Evolutionary conservation across 2,329 filamentous ascomycete species (phyloP), one percentile per base, ranked within the genome.

Genomic region (Dendryphion nanum): DNA sequence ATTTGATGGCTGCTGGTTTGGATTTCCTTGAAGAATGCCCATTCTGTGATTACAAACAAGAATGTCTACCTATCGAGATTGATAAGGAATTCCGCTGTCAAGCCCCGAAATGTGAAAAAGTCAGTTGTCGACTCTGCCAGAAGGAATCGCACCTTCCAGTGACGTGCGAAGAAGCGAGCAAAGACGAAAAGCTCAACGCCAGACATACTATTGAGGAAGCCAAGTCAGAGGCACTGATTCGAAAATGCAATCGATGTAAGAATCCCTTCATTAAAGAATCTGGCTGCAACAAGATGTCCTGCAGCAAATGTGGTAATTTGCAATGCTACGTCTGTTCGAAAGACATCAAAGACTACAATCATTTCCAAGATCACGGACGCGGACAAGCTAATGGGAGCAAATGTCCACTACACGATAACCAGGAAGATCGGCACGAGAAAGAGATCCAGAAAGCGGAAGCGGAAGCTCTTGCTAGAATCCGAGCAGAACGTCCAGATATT

Each of bases 201-300:
- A 79, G 85, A 13, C 85, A 84, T 46, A 64, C 72, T 3, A 79
- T 94, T 19, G 89, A 95, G 61, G 88, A 95, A 60, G 88, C 87
- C 15, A 91, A 90, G 85, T 88, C 85, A 2, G 75, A 77, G 13
- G 89, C 89, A 2, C 55, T 94, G 49, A 85, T 94, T 37, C 78
- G 89, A 15, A 80, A 72, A 18, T 95, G 89, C 71, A 88, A 87
- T 44, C 72, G 71, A 45, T 83, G 85, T 65, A 70, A 74, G n/a
- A 78, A 80, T n/a, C 80, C 82, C 0, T 93, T 91, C 52, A 77
- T 94, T 60, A 95, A 94, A 58, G 77, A 83, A 23, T 61, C 70
- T 20, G 89, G 89, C 3, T 95, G 89, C 69, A 94, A 94, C 68
- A 90, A 90, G 66, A 87, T 95, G 78, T 75, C 63, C 0, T 95